Base-by-base conservation (phyloP, 2,329 filamentous ascomycete genomes). In the Lasiodiplodia theobromae region DNA sequence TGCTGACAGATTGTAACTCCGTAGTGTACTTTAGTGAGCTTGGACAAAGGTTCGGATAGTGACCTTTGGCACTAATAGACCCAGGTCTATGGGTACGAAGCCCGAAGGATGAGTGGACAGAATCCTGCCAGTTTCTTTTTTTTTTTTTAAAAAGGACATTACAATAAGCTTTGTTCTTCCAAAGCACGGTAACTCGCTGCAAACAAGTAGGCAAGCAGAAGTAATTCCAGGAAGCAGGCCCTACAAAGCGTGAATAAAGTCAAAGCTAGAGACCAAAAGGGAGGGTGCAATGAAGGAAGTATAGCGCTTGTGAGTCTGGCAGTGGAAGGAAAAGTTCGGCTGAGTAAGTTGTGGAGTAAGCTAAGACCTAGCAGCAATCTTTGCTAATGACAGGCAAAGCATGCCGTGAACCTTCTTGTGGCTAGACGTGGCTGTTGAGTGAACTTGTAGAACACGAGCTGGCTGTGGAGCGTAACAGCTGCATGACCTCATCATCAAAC, bases 381-480 rank as follows among this genome's bases (percentile, higher is more conserved):
- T 47, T 21, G 18, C 44, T 47, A 8, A 21, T n/a, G 44, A 11
- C n/a, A 47, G n/a, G 44, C 44, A n/a, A 21, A 6, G 44, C 38
- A 44, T 18, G 12, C 18, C 40, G 40, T 44, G 40, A 16, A 44
- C 16, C 4, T 34, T 21, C 44, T 21, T n/a, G 8, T 21, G 18
- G 7, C n/a, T 11, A n/a, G 44, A 21, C 8, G 11, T 21, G 44
- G 44, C 44, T 47, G 8, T 47, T 11, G 3, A 21, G 10, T 47
- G n/a, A 18, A 21, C 44, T n/a, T 47, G 44, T 47, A 38, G 57
- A n/a, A 16, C 28, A 40, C 28, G 44, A 52, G 28, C 44, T 38
- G 60, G 14, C n/a, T 23, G 60, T 52, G 60, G 60, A 64, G 60
- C 60, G 37, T 3, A n/a, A 38, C 37, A 25, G 25, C 47, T 28